Base-by-base conservation (phyloP, 2,329 filamentous ascomycete genomes). In the Xylariaceae sp. region DNA sequence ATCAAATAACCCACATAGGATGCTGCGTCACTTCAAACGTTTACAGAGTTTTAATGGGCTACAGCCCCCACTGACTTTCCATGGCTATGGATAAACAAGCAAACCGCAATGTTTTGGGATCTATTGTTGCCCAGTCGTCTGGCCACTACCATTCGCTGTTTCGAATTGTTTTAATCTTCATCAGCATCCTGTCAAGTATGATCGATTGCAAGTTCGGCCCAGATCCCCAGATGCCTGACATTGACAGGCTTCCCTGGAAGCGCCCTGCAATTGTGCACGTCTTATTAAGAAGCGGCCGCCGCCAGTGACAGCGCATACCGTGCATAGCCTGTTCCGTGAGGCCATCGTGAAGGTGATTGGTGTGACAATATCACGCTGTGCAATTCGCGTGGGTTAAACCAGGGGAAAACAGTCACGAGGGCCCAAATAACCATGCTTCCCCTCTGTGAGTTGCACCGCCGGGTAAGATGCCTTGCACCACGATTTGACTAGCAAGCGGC, bases 351-450 rank as follows among this genome's bases (percentile, higher is more conserved):
- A 50, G 29, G 36, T 41, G 20, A 37, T 15, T 11, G 24, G 45
- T 29, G 43, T 26, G 16, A 57, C 21, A n/a, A 16, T 54, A 29
- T 29, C 44, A 35, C 37, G 30, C 49, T 53, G 13, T 50, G 26
- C 24, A 21, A 33, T 44, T 39, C 45, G 24, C 24, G 44, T 57
- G 50, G 45, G 53, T 24, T 45, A 39, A 37, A n/a, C 6, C 37
- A 9, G 18, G 37, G 37, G 21, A 10, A 9, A 36, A 35, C 32
- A 10, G 46, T 57, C 54, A 57, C 53, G 36, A 50, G 54, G 54
- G 30, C 40, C 20, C 46, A 29, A 44, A 50, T 50, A 46, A n/a
- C 40, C 36, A 50, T 53, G 27, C 33, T 49, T 49, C 53, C 18
- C 41, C 35, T 51, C 24, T 33, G n/a, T n/a, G 20, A 47, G 41